Conservation (phyloP, 192 early-diverging fungal species). For the Diversispora epigaea region DNA sequence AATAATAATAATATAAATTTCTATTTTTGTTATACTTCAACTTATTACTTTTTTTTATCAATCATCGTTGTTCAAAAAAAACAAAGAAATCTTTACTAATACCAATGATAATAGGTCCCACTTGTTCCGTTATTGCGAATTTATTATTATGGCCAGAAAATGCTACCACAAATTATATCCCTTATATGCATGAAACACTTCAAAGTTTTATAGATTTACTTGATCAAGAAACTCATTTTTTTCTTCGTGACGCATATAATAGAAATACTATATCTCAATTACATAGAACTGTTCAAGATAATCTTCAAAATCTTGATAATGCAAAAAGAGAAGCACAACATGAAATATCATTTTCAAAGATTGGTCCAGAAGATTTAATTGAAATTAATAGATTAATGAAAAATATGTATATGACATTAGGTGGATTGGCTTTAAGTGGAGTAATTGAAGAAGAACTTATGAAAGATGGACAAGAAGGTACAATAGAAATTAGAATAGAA, state of each 20-base stretch:
- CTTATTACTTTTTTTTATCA: background rate
- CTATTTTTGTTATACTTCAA: background rate
- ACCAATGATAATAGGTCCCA: conserved; percentile 21
- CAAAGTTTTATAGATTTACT: conserved; percentile 24
- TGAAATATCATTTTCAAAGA: conserved; percentile 24
- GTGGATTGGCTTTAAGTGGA: conserved; percentile 21
- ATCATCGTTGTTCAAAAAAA: background rate
- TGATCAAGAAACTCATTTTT: conserved; percentile 24
- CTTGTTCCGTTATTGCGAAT: conserved; percentile 7
- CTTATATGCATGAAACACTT: conserved; percentile 3
- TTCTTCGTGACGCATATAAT: conserved; percentile 12
- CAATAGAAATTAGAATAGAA: conserved; percentile 3
- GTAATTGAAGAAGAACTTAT: conserved; percentile 26
- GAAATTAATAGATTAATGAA: conserved; percentile 16
- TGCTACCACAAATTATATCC: conserved; percentile 26
- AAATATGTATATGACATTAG: conserved; percentile 13
- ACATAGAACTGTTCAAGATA: conserved; percentile 10
- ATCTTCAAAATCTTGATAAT: conserved; percentile 6
- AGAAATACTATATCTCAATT: conserved; percentile 11
- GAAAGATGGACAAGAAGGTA: background rate
- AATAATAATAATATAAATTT: background rate
- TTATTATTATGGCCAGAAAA: conserved; percentile 19
- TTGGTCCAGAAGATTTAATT: conserved; percentile 11
- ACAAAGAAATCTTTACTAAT: conserved; percentile 3
- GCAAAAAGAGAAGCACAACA: conserved; percentile 11